phyloP scores from a whole-genome alignment of 495 filamentous ascomycete species.

The Tuber borchii region DNA sequence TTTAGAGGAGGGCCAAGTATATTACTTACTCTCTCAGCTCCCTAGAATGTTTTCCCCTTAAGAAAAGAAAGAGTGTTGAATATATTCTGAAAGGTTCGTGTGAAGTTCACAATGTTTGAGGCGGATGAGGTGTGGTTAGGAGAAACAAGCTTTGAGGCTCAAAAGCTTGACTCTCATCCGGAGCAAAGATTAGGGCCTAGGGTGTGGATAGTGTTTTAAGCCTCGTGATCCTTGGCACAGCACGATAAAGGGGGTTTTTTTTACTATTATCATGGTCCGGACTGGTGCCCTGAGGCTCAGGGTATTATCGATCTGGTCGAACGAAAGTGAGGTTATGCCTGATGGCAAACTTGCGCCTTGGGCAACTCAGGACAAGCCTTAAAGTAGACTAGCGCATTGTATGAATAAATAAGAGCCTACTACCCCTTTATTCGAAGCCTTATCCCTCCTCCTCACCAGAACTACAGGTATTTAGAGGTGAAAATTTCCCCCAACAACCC shows the following conservation, averaged over 20 bases:
- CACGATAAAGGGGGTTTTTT: not conserved
- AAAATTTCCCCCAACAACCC: not conserved
- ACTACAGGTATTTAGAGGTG: not conserved
- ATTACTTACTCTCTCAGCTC: not conserved
- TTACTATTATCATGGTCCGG: not conserved
- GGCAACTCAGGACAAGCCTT: not conserved
- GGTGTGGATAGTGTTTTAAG: not conserved
- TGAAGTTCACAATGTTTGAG: not conserved
- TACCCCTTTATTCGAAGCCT: not conserved
- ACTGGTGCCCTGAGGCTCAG: not conserved
- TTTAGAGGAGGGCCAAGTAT: not conserved
- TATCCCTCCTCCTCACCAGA: not conserved
- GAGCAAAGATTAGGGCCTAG: not conserved
- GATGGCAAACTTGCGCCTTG: not conserved
- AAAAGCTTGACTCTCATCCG: constrained; percentile 18
- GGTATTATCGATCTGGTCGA: not conserved
- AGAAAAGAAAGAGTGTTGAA: not conserved
- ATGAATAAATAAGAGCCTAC: not conserved
- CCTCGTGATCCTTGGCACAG: not conserved
- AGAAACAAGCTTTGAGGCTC: constrained; percentile 24
- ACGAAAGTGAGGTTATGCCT: not conserved
- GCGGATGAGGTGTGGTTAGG: not conserved
- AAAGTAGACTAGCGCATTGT: not conserved
- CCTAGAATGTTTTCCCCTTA: not conserved
- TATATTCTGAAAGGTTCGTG: not conserved